These are phyloP conservation scores for Murraya koenigii DNA, from an alignment of 345 rosid species.

Conservation along the genomic window DNA sequence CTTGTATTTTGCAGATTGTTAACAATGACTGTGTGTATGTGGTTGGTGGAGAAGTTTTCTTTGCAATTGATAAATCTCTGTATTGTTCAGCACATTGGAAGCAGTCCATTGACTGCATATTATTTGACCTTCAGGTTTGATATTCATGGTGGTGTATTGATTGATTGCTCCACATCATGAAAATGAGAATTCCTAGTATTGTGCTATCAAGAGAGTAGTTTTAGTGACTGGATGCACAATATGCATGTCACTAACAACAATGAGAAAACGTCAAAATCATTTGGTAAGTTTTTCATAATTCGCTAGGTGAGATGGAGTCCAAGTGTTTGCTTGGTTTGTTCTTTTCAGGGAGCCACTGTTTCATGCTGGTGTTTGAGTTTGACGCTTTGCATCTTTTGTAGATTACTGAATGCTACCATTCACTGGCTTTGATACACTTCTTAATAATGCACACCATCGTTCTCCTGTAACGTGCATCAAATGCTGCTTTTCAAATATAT, in stretches of 20 bases:
- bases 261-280: conserved; percentile 81
- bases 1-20: conserved; percentile 13
- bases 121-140: conserved; percentile 66
- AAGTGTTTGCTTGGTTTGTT: conserved; percentile 1
- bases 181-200: conserved; percentile 78
- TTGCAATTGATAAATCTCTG: conserved; percentile 64
- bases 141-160: conserved; percentile 86
- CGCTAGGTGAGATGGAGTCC: conserved; percentile 39
- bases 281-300: conserved; percentile 64
- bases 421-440: conserved; percentile 77
- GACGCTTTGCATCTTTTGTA: conserved; percentile 20
- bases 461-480: conserved; percentile 82
- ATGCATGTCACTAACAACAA: conserved; percentile 79
- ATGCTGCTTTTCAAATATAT: conserved; percentile 64
- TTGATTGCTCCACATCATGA: conserved; percentile 80
- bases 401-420: conserved; percentile 73
- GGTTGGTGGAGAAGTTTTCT: conserved; percentile 85
- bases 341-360: neutral
- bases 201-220: conserved; percentile 54
- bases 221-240: conserved; percentile 79
- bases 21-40: conserved; percentile 48
- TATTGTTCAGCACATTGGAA: conserved; percentile 92
- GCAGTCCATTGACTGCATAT: conserved; percentile 89
- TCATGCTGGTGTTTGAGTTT: neutral
- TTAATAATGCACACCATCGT: conserved; percentile 74